Conservation (phyloP, 768 basidiomycete genomes). For the Lentinula raphanica region DNA sequence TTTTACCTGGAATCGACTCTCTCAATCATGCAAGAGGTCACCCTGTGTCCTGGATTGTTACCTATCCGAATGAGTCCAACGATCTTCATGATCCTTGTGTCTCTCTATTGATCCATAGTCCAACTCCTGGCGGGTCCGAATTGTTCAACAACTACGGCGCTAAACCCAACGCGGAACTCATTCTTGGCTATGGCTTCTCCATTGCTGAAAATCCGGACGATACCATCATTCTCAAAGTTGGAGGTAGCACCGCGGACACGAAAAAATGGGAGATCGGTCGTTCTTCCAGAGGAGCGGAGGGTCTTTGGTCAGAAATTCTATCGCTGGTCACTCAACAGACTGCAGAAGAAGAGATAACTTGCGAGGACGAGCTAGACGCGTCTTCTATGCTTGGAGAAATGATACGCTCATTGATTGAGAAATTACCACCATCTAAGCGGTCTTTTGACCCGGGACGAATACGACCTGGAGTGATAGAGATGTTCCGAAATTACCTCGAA, state of each 20-base stretch:
- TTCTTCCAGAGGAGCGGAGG: slow-evolving; percentile 45
- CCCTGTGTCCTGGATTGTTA: slow-evolving; percentile 78
- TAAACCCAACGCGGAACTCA: slow-evolving; percentile 85
- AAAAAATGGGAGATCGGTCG: slow-evolving; percentile 64
- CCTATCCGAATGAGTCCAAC: slow-evolving; percentile 25
- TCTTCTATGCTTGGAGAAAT: slow-evolving; percentile 64
- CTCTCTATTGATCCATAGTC: slow-evolving; percentile 54
- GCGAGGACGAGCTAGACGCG: slow-evolving; percentile 66
- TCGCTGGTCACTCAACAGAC: slow-evolving; percentile 24
- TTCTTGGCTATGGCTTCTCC: slow-evolving; percentile 90
- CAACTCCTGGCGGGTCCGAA: slow-evolving; percentile 41
- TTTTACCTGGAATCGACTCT: slow-evolving; percentile 83
- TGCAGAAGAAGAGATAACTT: slow-evolving; percentile 24
- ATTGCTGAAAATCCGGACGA: slow-evolving; percentile 79
- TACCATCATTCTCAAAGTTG: slow-evolving; percentile 74
- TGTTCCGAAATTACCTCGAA: slow-evolving; percentile 66
- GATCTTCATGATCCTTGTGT: slow-evolving; percentile 32
- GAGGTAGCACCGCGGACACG: slow-evolving; percentile 35
- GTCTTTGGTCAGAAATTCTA: slow-evolving; percentile 54
- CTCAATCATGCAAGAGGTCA: slow-evolving; percentile 81
- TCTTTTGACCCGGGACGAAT: slow-evolving; percentile 17
- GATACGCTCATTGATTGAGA: slow-evolving; percentile 45
- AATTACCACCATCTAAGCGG: slow-evolving; percentile 34
- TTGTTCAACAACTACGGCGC: slow-evolving; percentile 90
- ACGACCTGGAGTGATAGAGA: slow-evolving; percentile 53